Percentiles rank a stretch among this genome's conserved stretches.
These are phyloP conservation scores for Lentinula boryana DNA, from an alignment of 768 basidiomycete species.

Conservation along the genomic window DNA sequence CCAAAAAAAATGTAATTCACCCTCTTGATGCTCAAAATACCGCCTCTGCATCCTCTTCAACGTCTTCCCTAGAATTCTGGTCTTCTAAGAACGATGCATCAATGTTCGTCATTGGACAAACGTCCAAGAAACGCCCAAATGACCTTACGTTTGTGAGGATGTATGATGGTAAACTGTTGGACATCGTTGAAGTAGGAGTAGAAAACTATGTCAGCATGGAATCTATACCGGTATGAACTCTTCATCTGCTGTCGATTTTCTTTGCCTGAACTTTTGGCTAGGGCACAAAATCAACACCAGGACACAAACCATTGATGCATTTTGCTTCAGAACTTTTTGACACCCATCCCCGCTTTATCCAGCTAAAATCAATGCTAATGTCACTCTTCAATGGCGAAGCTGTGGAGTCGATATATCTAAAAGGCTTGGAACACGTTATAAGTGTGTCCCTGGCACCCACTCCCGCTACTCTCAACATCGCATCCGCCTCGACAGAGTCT, in stretches of 20 bases:
- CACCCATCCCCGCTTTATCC: constrained; percentile 85
- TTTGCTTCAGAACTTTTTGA: constrained; percentile 96
- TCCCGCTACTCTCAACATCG: constrained; percentile 44
- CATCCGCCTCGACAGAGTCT: constrained; percentile 31
- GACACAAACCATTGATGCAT: constrained; percentile 89
- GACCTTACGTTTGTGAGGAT: constrained; percentile 80
- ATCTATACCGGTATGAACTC: constrained; percentile 67
- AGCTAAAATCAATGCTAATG: constrained; percentile 87
- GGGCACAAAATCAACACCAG: constrained; percentile 89
- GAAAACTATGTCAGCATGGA: constrained; percentile 75
- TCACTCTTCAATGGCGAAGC: constrained; percentile 88
- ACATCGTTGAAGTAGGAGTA: constrained; percentile 94
- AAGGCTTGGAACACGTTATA: constrained; percentile 85
- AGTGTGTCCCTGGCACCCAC: constrained; percentile 72
- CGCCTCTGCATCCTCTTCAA: constrained; percentile 24
- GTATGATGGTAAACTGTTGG: constrained; percentile 80
- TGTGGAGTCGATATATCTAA: constrained; percentile 76
- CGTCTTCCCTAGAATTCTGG: constrained; percentile 84
- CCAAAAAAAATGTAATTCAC: constrained; percentile 85
- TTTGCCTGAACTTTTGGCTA: not conserved
- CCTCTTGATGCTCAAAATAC: constrained; percentile 70
- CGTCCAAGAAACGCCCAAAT: constrained; percentile 91
- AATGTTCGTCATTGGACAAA: constrained; percentile 85
- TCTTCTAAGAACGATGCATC: constrained; percentile 89
- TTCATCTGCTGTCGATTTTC: not conserved